Evolutionary conservation across 139 green algal species (phyloP).

Genomic region (Desmodesmus armatus): DNA sequence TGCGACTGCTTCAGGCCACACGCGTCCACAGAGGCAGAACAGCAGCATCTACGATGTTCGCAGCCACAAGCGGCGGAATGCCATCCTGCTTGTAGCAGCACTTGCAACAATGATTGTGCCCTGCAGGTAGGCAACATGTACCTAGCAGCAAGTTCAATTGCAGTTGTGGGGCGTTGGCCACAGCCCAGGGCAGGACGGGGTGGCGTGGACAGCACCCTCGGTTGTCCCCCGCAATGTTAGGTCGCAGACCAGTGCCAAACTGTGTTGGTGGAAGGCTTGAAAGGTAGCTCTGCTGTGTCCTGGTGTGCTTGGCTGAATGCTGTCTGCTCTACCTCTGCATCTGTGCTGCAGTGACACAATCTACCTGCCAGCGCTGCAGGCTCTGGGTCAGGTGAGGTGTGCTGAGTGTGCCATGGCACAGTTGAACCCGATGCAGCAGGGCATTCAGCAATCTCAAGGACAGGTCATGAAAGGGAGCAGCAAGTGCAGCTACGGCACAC

Average conservation of each 20-base stretch:
- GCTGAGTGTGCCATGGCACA: too few relatives aligned
- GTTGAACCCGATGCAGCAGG: too few relatives aligned
- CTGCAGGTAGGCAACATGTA: not conserved
- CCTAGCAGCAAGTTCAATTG: not conserved
- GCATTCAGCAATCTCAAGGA: too few relatives aligned
- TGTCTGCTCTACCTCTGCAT: not conserved
- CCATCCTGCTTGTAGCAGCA: constrained; percentile 20
- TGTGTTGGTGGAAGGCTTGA: not conserved
- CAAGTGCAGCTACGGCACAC: too few relatives aligned
- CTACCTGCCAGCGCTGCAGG: constrained; percentile 34
- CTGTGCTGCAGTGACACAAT: not conserved
- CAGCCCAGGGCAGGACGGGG: not conserved
- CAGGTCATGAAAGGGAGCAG: too few relatives aligned
- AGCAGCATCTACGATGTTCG: constrained; percentile 30
- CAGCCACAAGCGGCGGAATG: not conserved
- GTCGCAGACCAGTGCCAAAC: not conserved
- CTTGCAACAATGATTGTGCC: constrained; percentile 40
- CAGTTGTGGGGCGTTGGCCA: not conserved
- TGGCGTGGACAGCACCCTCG: not conserved
- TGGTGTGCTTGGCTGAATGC: too few relatives aligned
- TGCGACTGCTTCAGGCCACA: too few relatives aligned
- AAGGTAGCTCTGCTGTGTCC: not conserved
- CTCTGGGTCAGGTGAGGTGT: too few relatives aligned
- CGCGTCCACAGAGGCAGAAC: too few relatives aligned
- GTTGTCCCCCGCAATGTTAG: not conserved